phyloP scores from a whole-genome alignment of 176 grass and related monocot species.

The Saccharum spontaneum region DNA sequence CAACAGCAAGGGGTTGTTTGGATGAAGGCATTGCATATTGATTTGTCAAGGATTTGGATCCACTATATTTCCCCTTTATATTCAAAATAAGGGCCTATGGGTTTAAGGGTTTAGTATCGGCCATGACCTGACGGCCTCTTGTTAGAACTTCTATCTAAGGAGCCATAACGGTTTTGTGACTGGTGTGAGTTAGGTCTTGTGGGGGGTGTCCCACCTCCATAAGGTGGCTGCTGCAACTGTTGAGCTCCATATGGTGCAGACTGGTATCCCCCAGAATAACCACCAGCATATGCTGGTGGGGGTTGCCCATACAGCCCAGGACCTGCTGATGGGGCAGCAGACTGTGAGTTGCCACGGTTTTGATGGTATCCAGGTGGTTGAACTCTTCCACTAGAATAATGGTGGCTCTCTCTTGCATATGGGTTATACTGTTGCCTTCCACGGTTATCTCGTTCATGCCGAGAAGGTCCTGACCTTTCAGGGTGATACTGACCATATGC shows the following conservation, averaged over 20 bases:
- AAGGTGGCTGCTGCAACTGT: conserved; percentile 56
- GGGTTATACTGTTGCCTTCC: conserved; percentile 30
- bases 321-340: conserved; percentile 45
- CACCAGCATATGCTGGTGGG: conserved; percentile 16
- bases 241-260: conserved; percentile 52
- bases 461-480: conserved; percentile 34
- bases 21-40: not conserved
- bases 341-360: conserved; percentile 25
- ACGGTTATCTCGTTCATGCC: conserved; percentile 41
- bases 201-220: conserved; percentile 34
- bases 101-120: conserved; percentile 31
- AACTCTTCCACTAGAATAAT: conserved; percentile 45
- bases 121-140: conserved; percentile 61
- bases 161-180: conserved; percentile 55
- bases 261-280: conserved; percentile 42
- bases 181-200: conserved; percentile 51
- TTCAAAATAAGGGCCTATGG: not conserved
- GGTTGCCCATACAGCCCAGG: conserved; percentile 47
- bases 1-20: not conserved
- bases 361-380: conserved; percentile 46
- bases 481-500: conserved; percentile 51
- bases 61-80: not conserved
- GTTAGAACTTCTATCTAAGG: conserved; percentile 61
- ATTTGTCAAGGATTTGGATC: conserved; percentile 3
- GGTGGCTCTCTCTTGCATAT: conserved; percentile 37